phyloP scores from a whole-genome alignment of 352 stramenopile species.

The Detonula confervacea region DNA sequence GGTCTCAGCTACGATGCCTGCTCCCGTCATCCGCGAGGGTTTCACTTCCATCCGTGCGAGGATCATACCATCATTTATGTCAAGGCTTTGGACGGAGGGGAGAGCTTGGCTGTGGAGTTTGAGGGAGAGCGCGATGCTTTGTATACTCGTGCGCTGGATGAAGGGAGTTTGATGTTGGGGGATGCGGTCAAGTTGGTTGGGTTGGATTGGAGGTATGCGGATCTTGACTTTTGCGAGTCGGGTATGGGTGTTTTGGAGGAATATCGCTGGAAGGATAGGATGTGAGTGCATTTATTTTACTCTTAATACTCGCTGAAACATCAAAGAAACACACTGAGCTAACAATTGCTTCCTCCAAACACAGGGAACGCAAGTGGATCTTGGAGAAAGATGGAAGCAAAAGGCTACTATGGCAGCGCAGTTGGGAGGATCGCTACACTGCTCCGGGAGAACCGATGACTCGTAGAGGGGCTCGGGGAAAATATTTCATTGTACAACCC shows the following conservation, averaged over 20 bases:
- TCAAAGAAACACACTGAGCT: no score
- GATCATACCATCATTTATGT: constrained; percentile 39
- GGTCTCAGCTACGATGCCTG: constrained; percentile 49
- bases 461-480: constrained; percentile 27
- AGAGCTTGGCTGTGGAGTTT: constrained; percentile 25
- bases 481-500: constrained; percentile 53
- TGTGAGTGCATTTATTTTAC: no score
- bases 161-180: constrained; percentile 19
- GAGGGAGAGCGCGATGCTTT: constrained; percentile 52
- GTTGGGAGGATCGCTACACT: constrained; percentile 56
- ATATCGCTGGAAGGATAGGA: constrained; percentile 57
- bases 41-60: constrained; percentile 43
- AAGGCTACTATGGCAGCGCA: constrained; percentile 45
- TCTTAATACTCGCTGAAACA: no score
- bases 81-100: constrained; percentile 45
- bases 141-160: constrained; percentile 34
- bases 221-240: constrained; percentile 44
- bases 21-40: constrained; percentile 47
- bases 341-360: no score
- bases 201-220: constrained; percentile 49
- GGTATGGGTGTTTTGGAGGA: constrained; percentile 41
- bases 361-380: no score
- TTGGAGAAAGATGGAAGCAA: constrained; percentile 25
- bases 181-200: constrained; percentile 40
- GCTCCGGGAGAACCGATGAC: constrained; percentile 43